These are phyloP conservation scores for Phytophthora litchii DNA, from an alignment of 352 stramenopile genomes.

Conservation along the genomic window DNA sequence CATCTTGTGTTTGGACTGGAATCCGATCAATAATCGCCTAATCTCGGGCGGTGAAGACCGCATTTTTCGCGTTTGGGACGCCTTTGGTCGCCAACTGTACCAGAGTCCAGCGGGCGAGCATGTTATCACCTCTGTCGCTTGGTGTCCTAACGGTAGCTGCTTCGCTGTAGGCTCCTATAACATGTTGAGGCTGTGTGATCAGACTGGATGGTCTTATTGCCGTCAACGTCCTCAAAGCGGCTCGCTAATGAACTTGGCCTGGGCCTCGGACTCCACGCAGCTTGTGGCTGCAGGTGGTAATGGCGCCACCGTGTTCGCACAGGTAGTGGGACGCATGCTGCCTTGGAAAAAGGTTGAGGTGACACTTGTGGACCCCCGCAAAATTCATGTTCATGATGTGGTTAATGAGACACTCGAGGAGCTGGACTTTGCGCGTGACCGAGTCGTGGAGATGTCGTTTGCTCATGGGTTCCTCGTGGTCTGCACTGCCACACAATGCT, in stretches of 20 bases:
- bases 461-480: slow-evolving; percentile 92
- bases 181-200: slow-evolving; percentile 92
- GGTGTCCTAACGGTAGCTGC: slow-evolving; percentile 89
- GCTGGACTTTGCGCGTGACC: slow-evolving; percentile 91
- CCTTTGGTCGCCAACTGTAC: slow-evolving; percentile 92
- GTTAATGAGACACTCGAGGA: slow-evolving; percentile 91
- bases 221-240: slow-evolving; percentile 80
- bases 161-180: slow-evolving; percentile 95
- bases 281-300: slow-evolving; percentile 89
- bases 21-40: slow-evolving; percentile 91
- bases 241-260: slow-evolving; percentile 90
- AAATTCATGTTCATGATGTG: slow-evolving; percentile 91
- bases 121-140: slow-evolving; percentile 92
- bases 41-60: slow-evolving; percentile 94
- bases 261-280: slow-evolving; percentile 92
- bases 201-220: slow-evolving; percentile 92
- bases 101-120: slow-evolving; percentile 81
- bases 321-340: slow-evolving; percentile 86
- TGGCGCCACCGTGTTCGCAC: slow-evolving; percentile 88
- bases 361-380: slow-evolving; percentile 79
- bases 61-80: slow-evolving; percentile 93
- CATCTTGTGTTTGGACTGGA: slow-evolving; percentile 94
- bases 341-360: slow-evolving; percentile 92
- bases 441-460: slow-evolving; percentile 93
- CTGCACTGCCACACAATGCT: slow-evolving; percentile 91